Evolutionary conservation across 1,284 basidiomycete species (phyloP).

Genomic region (Athelia sp.): DNA sequence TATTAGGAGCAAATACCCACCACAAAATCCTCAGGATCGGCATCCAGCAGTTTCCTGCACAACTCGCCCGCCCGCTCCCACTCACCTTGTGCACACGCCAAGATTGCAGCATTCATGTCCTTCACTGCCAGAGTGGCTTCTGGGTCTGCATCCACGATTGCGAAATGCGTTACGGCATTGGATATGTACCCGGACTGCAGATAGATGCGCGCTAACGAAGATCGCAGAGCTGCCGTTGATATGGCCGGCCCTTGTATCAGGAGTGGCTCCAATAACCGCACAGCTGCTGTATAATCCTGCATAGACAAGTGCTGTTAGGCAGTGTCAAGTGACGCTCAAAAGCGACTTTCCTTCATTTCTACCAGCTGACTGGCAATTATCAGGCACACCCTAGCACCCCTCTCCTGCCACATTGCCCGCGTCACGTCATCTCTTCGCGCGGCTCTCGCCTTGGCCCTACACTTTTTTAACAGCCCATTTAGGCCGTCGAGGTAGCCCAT

Average conservation of each 20-base stretch:
- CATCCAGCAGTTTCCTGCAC: conserved; percentile 38
- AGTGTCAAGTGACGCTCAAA: conserved; percentile 1
- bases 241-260: conserved; percentile 34
- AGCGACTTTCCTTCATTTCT: conserved; percentile 61
- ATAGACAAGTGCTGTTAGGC: conserved; percentile 1
- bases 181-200: conserved; percentile 63
- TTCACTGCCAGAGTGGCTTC: conserved; percentile 38
- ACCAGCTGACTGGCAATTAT: conserved; percentile 72
- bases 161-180: conserved; percentile 51
- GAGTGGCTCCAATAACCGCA: conserved; percentile 57
- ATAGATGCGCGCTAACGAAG: conserved; percentile 67
- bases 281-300: conserved; percentile 67
- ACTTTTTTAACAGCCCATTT: conserved; percentile 71
- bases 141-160: conserved; percentile 41
- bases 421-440: conserved; percentile 32
- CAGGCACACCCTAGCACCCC: conserved; percentile 60
- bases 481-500: conserved; percentile 76
- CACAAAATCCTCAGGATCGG: conserved; percentile 53
- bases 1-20: conserved; percentile 32
- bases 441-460: conserved; percentile 54
- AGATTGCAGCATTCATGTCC: conserved; percentile 57
- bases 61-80: conserved; percentile 51
- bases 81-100: conserved; percentile 61
- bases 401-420: conserved; percentile 75
- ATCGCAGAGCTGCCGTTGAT: conserved; percentile 50